These are phyloP conservation scores for Plantago major DNA, from an alignment of 257 asterid species.

Conservation along the genomic window DNA sequence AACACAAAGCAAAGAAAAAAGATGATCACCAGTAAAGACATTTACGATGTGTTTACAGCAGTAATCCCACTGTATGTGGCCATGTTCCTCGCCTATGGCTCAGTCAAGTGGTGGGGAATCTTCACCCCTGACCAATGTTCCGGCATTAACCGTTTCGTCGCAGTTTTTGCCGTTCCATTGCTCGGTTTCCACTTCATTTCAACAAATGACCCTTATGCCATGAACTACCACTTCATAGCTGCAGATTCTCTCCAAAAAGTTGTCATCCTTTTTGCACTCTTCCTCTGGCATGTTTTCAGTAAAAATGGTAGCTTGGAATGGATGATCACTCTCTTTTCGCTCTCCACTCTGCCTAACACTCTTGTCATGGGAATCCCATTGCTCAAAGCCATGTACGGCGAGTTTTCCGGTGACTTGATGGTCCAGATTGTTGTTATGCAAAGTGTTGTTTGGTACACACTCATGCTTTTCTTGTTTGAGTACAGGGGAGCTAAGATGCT, in stretches of 20 bases:
- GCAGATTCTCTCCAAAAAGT: slow-evolving; percentile 83
- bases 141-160: slow-evolving; percentile 88
- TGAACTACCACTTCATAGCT: slow-evolving; percentile 86
- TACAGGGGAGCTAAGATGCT: slow-evolving; percentile 73
- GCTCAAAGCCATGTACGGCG: slow-evolving; percentile 84
- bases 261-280: slow-evolving; percentile 57
- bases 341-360: slow-evolving; percentile 84
- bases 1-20: too few species aligned
- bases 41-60: slow-evolving; percentile 82
- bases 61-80: slow-evolving; percentile 77
- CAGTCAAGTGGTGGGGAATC: slow-evolving; percentile 90
- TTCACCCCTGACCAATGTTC: slow-evolving; percentile 93
- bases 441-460: slow-evolving; percentile 79
- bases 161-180: slow-evolving; percentile 80
- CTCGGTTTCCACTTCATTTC: slow-evolving; percentile 91
- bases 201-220: slow-evolving; percentile 56
- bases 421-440: slow-evolving; percentile 91
- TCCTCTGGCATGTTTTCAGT: slow-evolving; percentile 55
- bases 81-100: slow-evolving; percentile 80
- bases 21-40: slow-evolving; percentile 74
- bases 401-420: slow-evolving; percentile 78
- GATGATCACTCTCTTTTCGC: slow-evolving; percentile 75
- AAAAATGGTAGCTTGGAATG: slow-evolving; percentile 70
- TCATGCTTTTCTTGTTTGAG: slow-evolving; percentile 77
- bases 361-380: slow-evolving; percentile 92